Percentiles rank a stretch among this genome's conserved stretches.
phyloP scores from a whole-genome alignment of 2,329 filamentous ascomycete genomes.

The Talaromyces islandicus region DNA sequence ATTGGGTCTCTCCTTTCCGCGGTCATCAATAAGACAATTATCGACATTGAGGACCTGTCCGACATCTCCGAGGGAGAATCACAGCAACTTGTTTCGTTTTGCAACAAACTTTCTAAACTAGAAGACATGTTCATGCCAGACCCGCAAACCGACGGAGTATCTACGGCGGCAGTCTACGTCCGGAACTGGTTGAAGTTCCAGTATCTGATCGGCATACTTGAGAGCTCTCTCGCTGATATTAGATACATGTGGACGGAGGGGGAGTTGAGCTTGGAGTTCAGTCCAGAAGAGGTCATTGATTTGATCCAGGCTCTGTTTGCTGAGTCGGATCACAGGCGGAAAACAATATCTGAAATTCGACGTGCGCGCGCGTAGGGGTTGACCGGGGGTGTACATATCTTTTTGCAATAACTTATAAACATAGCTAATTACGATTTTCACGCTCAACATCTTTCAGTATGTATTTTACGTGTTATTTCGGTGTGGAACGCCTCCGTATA shows the following conservation, averaged over 20 bases:
- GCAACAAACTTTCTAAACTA: constrained; percentile 50
- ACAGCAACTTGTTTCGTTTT: constrained; percentile 52
- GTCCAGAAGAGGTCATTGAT: constrained; percentile 56
- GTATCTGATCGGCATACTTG: constrained; percentile 58
- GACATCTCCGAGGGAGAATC: constrained; percentile 61
- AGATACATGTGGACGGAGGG: constrained; percentile 60
- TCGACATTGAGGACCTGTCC: constrained; percentile 56
- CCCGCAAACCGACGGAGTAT: constrained; percentile 28
- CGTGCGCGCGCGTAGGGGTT: constrained; percentile 21
- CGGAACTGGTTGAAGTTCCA: constrained; percentile 61
- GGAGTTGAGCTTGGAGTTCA: constrained; percentile 58
- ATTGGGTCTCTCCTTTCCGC: constrained; percentile 54
- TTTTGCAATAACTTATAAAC: not conserved
- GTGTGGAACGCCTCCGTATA: not conserved
- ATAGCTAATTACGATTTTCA: not conserved
- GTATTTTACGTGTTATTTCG: not conserved
- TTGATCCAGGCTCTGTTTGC: constrained; percentile 60
- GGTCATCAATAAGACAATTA: constrained; percentile 53
- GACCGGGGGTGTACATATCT: not conserved
- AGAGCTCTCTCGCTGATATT: constrained; percentile 59
- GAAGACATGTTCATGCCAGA: constrained; percentile 52
- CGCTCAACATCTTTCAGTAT: not conserved
- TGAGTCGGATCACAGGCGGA: constrained; percentile 53
- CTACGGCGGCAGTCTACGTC: constrained; percentile 57
- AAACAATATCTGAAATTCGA: constrained; percentile 53